These are phyloP conservation scores for Trichoderma atrobrunneum DNA, from an alignment of 2,329 filamentous ascomycete genomes.

Conservation along the genomic window DNA sequence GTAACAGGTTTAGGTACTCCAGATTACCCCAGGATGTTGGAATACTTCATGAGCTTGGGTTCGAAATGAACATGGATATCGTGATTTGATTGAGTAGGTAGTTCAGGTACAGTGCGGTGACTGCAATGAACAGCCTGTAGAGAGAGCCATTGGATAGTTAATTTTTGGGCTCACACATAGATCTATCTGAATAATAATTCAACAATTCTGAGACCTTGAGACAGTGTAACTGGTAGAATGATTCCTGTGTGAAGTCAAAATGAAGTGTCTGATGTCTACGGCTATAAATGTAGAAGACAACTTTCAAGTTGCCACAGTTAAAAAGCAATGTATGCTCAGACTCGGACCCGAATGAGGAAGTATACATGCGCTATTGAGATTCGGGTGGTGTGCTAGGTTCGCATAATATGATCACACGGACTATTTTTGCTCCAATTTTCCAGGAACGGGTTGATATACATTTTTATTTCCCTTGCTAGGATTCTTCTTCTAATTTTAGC, in stretches of 20 bases:
- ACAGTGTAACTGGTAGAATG: not conserved
- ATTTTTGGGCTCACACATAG: not conserved
- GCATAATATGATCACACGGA: not conserved
- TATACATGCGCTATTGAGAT: not conserved
- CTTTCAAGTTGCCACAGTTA: not conserved
- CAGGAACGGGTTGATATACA: not conserved
- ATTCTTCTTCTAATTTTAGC: not conserved
- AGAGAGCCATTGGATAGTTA: not conserved
- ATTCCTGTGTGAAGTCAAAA: not conserved
- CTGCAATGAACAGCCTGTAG: not conserved
- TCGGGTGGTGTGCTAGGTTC: not conserved
- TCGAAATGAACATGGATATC: not conserved
- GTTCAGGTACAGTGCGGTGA: not conserved
- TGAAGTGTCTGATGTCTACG: not conserved
- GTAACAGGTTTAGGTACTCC: not conserved
- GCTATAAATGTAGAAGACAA: not conserved
- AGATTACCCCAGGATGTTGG: not conserved
- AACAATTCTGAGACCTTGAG: not conserved
- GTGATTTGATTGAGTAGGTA: not conserved
- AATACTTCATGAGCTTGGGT: not conserved
- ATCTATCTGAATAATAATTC: not conserved
- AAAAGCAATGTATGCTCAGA: not conserved
- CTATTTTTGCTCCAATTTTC: not conserved
- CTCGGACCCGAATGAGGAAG: not conserved
- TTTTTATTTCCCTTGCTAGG: not conserved